Base-by-base conservation (phyloP, 331 rosid genomes). In the Acacia pycnantha region DNA sequence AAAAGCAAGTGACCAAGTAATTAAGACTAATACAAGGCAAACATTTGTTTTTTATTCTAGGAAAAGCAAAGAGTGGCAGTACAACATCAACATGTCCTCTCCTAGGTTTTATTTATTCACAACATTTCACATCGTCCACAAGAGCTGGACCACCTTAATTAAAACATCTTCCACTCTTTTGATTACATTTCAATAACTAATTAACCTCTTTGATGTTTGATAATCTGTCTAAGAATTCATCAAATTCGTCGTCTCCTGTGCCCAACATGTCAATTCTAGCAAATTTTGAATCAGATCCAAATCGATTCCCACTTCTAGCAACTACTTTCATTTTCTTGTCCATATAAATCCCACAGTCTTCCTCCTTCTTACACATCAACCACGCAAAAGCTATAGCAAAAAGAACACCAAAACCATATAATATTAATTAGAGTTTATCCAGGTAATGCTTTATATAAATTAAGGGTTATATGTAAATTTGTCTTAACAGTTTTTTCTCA, bases 371-470 rank as follows among this genome's bases (percentile, higher is more conserved):
- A 26, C 87, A 64, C 88, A 90, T 88, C 93, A 95, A 59, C 98
- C 98, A 95, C 1, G 92, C 90, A 84, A 86, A 95, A 77, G 81
- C 97, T 95, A 87, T 58, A 51, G n/a, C 6, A 66, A 6, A 16
- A 40, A 14, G 10, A 10, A 58, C 27, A 58, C 2, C 29, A 8
- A 19, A 8, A 56, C 64, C 11, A 58, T 9, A 10, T 54, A 6
- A 21, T 8, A n/a, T 56, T 56, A 8, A 48, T 48, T 15, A 51
- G 22, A 51, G 22, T 16, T 51, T 10, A 44, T 44, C 48, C 4
- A 44, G 10, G 16, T 18, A 16, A 51, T 2, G 10, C 22, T 18
- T 18, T 6, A 6, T 18, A 18, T 6, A 18, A 3, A 18, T 16
- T 6, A 37, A 37, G 41, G 41, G 2, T 37, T 37, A 35, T 35